Conservation (phyloP, 129 eudicot species). For the Tagetes patula region DNA sequence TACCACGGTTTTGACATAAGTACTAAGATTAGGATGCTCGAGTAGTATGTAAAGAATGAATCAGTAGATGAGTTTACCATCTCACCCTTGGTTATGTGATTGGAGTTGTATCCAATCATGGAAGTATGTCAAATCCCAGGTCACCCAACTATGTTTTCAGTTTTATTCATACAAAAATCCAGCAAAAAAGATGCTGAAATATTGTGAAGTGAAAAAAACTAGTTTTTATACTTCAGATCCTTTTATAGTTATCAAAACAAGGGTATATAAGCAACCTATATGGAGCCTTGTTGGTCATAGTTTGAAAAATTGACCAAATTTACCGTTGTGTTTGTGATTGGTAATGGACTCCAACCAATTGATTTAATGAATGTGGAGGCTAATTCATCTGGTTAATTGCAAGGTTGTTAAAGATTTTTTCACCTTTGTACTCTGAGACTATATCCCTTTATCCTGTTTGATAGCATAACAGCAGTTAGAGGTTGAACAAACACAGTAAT, state of each 20-base stretch:
- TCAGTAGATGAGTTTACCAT: not conserved
- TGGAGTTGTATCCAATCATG: not conserved
- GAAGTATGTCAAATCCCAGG: not conserved
- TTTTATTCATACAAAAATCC: not conserved
- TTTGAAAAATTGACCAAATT: not conserved
- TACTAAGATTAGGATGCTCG: no score
- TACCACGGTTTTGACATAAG: not conserved
- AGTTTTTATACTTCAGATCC: not conserved
- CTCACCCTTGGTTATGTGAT: not conserved
- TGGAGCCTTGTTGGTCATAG: not conserved
- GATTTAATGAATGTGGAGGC: constrained; percentile 17
- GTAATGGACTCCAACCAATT: not conserved
- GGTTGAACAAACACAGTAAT: not conserved
- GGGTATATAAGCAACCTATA: not conserved
- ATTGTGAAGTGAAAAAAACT: not conserved
- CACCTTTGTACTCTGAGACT: not conserved
- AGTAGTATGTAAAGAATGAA: not conserved
- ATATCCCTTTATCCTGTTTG: constrained; percentile 6
- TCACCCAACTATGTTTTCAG: not conserved
- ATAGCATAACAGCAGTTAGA: not conserved
- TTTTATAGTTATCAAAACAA: no score
- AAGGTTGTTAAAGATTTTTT: constrained; percentile 17
- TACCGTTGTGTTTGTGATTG: constrained; percentile 2
- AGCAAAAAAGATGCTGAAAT: not conserved
- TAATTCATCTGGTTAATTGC: constrained; percentile 28